A percentile compares a stretch with the other conserved stretches of the same genome.
Evolutionary conservation across 257 asterid genomes (phyloP).

Genomic region (Striga asiatica): DNA sequence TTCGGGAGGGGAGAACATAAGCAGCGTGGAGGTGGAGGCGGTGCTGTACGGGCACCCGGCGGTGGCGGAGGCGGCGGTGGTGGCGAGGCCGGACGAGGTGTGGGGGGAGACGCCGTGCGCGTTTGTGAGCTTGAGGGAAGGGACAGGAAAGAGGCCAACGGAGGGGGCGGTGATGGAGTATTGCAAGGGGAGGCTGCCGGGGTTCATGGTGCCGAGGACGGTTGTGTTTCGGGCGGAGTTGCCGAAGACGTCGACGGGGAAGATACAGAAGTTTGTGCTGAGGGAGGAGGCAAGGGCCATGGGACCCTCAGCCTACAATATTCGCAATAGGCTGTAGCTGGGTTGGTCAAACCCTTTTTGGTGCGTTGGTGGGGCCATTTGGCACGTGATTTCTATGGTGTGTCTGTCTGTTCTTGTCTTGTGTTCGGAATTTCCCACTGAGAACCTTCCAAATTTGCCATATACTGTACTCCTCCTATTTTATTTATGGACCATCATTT

Average conservation of each 20-base stretch:
- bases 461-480: too few species aligned
- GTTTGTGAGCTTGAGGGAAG: constrained; percentile 50
- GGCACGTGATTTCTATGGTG: too few species aligned
- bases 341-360: too few species aligned
- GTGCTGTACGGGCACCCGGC: constrained; percentile 61
- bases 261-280: constrained; percentile 56
- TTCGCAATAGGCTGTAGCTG: too few species aligned
- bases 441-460: too few species aligned
- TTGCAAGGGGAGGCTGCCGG: constrained; percentile 47
- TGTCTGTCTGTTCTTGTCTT: too few species aligned
- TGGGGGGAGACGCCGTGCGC: constrained; percentile 93
- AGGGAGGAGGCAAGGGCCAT: constrained; percentile 48
- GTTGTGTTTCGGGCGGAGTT: constrained; percentile 50
- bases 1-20: constrained; percentile 73
- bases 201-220: constrained; percentile 63
- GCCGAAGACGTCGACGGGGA: constrained; percentile 80
- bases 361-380: too few species aligned
- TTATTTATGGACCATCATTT: too few species aligned
- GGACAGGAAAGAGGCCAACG: constrained; percentile 22
- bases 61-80: constrained; percentile 80
- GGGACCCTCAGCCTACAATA: constrained; percentile 27
- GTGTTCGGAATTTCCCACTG: too few species aligned
- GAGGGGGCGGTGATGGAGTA: constrained; percentile 45
- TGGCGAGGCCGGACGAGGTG: constrained; percentile 63
- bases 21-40: constrained; percentile 80